Percentiles rank a stretch among this genome's conserved stretches.
These are phyloP conservation scores for Dissophora ornata DNA, from an alignment of 192 early-diverging fungal genomes.

Conservation along the genomic window DNA sequence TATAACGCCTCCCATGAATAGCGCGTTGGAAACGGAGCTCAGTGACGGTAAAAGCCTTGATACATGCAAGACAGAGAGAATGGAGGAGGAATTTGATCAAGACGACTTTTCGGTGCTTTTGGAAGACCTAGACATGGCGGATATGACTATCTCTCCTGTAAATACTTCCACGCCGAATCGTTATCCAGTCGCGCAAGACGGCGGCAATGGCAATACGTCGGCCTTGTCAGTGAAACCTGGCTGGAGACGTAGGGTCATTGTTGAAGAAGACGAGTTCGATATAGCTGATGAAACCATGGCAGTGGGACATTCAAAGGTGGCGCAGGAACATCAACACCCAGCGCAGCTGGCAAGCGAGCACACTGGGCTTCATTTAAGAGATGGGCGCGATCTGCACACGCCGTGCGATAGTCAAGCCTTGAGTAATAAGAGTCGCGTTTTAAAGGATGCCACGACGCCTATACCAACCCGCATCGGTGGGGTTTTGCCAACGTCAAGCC, in stretches of 20 bases:
- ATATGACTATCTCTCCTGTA: constrained; percentile 14
- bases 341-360: neutral
- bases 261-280: constrained; percentile 19
- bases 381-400: too few relatives aligned
- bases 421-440: neutral
- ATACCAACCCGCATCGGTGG: neutral
- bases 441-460: neutral
- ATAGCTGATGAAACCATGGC: neutral
- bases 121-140: constrained; percentile 19
- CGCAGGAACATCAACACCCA: too few relatives aligned
- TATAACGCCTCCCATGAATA: neutral
- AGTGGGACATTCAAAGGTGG: too few relatives aligned
- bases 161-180: neutral
- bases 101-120: constrained; percentile 10
- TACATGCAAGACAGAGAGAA: neutral
- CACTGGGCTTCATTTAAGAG: neutral
- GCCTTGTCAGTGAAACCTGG: too few relatives aligned
- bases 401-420: neutral
- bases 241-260: constrained; percentile 14
- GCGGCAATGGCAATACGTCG: too few relatives aligned
- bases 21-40: neutral
- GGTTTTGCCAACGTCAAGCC: neutral
- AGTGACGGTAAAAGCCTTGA: neutral
- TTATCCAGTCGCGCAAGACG: neutral
- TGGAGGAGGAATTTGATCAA: constrained; percentile 13